Conservation (phyloP, 2,329 filamentous ascomycete species). For the Aspergillus ochraceoroseus region DNA sequence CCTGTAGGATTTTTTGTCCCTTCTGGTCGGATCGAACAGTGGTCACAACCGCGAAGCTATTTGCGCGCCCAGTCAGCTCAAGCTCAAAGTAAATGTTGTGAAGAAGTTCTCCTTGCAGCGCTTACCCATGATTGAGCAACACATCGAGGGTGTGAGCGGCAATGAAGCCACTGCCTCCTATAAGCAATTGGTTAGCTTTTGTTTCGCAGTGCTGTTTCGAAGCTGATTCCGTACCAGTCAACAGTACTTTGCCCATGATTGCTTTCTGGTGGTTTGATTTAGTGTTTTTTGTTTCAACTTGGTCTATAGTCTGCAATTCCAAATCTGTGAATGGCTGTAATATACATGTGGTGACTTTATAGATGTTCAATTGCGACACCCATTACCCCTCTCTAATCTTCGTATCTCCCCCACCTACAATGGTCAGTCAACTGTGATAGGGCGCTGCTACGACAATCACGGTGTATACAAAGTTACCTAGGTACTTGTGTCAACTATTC, state of each 20-base stretch:
- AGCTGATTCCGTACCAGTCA: constrained; percentile 30
- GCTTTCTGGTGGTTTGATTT: neutral
- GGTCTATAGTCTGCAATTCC: no score
- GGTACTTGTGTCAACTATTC: constrained; percentile 8
- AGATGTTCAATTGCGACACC: neutral
- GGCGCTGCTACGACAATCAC: constrained; percentile 1
- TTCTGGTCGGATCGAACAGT: constrained; percentile 60
- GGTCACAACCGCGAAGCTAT: constrained; percentile 57
- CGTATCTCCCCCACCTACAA: constrained; percentile 12
- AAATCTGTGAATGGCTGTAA: neutral
- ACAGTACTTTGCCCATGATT: constrained; percentile 39
- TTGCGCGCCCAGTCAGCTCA: constrained; percentile 11
- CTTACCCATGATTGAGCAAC: constrained; percentile 50
- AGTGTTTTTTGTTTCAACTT: no score
- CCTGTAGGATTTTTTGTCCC: constrained; percentile 55
- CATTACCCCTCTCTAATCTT: constrained; percentile 10
- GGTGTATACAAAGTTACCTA: neutral
- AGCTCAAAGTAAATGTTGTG: neutral
- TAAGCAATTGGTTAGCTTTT: constrained; percentile 15
- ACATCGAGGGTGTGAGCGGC: constrained; percentile 60
- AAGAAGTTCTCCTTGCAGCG: no score
- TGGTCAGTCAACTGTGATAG: constrained; percentile 14
- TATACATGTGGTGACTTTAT: neutral
- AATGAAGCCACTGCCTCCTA: constrained; percentile 60
- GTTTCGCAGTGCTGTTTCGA: neutral